These are phyloP conservation scores for Cyclostephanos tholiformis DNA, from an alignment of 108 stramenopile genomes.

Conservation along the genomic window DNA sequence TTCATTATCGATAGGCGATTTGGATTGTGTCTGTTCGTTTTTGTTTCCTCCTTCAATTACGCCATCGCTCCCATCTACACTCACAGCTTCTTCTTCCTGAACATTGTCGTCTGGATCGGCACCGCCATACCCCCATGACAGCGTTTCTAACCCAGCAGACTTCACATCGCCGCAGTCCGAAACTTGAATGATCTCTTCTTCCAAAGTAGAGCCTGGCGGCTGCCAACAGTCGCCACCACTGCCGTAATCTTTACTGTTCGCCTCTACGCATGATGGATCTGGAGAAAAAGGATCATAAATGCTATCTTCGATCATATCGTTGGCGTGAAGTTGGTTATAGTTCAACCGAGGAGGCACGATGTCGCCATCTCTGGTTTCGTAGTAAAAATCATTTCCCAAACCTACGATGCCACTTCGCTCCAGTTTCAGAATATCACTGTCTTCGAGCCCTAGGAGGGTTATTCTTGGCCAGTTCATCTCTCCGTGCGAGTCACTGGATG, in stretches of 20 bases:
- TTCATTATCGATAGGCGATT: not conserved
- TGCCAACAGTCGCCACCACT: slow-evolving; percentile 53
- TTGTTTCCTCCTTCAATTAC: slow-evolving; percentile 9
- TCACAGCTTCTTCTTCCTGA: slow-evolving; percentile 1
- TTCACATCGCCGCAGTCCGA: slow-evolving; percentile 41
- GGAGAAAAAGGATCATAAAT: slow-evolving; percentile 64
- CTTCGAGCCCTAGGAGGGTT: slow-evolving; percentile 30
- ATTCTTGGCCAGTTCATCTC: slow-evolving; percentile 11
- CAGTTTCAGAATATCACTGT: slow-evolving; percentile 22
- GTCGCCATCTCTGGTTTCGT: slow-evolving; percentile 3
- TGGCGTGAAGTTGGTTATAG: slow-evolving; percentile 32
- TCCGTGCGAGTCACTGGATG: not conserved
- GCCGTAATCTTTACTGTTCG: slow-evolving; percentile 13
- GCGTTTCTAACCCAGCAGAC: slow-evolving; percentile 26
- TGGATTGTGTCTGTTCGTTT: not conserved
- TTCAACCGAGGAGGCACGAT: slow-evolving; percentile 20
- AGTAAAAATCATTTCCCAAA: slow-evolving; percentile 10
- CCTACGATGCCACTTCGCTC: slow-evolving; percentile 30
- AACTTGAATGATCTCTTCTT: slow-evolving; percentile 54
- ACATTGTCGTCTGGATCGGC: slow-evolving; percentile 38
- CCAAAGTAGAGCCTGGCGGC: slow-evolving; percentile 67
- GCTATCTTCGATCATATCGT: slow-evolving; percentile 65
- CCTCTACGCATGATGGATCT: slow-evolving; percentile 61
- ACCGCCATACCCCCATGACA: slow-evolving; percentile 42
- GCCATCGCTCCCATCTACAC: slow-evolving; percentile 3